phyloP scores from a whole-genome alignment of 345 rosid species.

The Eucalyptus paniculata region DNA sequence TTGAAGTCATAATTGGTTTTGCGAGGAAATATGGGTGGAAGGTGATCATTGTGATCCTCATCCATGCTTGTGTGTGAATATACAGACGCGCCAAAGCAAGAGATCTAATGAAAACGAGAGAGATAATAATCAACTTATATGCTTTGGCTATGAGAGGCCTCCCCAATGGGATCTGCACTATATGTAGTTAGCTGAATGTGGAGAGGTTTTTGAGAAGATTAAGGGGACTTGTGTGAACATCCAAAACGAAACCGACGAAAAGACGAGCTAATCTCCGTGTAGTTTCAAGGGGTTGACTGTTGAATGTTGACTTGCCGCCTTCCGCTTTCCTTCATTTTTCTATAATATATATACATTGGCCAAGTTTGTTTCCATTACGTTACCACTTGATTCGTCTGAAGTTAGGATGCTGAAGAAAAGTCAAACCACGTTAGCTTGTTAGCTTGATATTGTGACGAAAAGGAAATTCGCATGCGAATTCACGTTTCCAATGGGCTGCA shows the following conservation, averaged over 20 bases:
- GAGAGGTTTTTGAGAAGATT: neutral
- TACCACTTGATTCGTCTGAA: neutral
- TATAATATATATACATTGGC: neutral
- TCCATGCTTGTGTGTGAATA: neutral
- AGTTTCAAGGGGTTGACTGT: constrained; percentile 7
- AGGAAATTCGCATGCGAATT: neutral
- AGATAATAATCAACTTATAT: neutral
- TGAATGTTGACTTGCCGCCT: constrained; percentile 5
- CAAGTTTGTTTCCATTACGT: neutral
- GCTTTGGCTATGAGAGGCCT: neutral
- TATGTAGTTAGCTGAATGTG: neutral
- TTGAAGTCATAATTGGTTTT: neutral
- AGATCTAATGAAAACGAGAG: neutral
- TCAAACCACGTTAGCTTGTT: neutral
- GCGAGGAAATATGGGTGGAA: neutral
- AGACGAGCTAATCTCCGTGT: neutral
- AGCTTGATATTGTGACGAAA: neutral
- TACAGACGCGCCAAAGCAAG: neutral
- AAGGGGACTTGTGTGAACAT: neutral
- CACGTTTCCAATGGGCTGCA: neutral
- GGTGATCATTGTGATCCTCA: neutral
- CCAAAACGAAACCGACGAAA: neutral
- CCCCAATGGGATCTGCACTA: neutral
- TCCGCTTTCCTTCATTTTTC: neutral
- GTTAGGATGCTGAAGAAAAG: neutral